Percentiles rank a stretch among this genome's conserved stretches.
phyloP scores from a whole-genome alignment of 1,139 yeast species.

The Magnusiomyces fungicola region DNA sequence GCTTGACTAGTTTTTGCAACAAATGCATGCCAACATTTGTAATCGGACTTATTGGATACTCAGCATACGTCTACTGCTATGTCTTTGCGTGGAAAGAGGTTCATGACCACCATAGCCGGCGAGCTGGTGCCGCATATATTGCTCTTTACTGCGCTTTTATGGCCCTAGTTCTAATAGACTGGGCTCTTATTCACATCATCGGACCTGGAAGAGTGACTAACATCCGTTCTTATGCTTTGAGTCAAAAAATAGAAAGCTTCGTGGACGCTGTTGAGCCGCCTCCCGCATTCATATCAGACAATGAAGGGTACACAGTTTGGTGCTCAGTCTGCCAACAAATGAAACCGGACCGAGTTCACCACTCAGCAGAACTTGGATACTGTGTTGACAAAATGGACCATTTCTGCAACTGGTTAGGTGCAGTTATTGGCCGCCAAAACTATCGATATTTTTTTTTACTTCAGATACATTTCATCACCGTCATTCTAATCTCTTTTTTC shows the following conservation, averaged over 20 bases:
- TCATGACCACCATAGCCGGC: constrained; percentile 17
- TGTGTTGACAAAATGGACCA: constrained; percentile 66
- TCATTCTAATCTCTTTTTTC: constrained; percentile 34
- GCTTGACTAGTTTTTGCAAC: too few relatives aligned
- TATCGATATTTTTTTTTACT: constrained; percentile 73
- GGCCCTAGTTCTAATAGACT: constrained; percentile 18
- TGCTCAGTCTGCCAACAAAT: constrained; percentile 68
- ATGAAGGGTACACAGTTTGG: constrained; percentile 45
- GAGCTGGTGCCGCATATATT: constrained; percentile 30
- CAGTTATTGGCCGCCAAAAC: constrained; percentile 74
- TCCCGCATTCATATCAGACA: constrained; percentile 31
- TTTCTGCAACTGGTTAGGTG: constrained; percentile 91
- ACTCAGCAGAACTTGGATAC: constrained; percentile 58
- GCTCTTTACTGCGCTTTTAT: constrained; percentile 22
- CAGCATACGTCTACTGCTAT: constrained; percentile 32
- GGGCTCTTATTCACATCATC: constrained; percentile 24
- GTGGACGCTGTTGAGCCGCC: constrained; percentile 15
- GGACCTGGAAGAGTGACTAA: constrained; percentile 32
- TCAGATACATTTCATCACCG: constrained; percentile 45
- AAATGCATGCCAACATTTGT: constrained; percentile 24
- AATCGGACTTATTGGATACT: constrained; percentile 28
- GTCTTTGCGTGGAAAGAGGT: constrained; percentile 30
- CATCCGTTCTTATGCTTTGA: background rate
- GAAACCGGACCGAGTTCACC: constrained; percentile 88
- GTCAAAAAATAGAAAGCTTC: background rate